Conservation (phyloP, 2,329 filamentous ascomycete genomes). For the Talaromyces verruculosus region DNA sequence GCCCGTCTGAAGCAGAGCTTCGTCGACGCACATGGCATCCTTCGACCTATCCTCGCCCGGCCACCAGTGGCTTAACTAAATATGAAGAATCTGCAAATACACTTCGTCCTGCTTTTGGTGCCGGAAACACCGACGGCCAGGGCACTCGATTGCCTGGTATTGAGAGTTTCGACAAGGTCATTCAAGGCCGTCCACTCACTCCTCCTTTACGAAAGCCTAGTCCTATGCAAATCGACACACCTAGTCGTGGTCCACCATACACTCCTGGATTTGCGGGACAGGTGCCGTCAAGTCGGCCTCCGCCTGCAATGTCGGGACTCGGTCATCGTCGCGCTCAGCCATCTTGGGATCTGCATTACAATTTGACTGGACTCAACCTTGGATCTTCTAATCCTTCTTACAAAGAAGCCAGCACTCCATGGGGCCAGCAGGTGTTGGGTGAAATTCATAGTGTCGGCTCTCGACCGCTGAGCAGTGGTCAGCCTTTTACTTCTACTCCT, state of each 20-base stretch:
- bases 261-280: conserved; percentile 38
- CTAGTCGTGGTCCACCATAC: conserved; percentile 43
- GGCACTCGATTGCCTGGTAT: conserved; percentile 79
- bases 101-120: conserved; percentile 56
- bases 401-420: conserved; percentile 39
- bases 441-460: conserved; percentile 43
- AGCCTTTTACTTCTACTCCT: conserved; percentile 4
- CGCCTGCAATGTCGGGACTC: conserved; percentile 44
- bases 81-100: conserved; percentile 67
- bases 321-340: conserved; percentile 48
- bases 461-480: conserved; percentile 29
- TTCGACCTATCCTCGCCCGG: conserved; percentile 60
- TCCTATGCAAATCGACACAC: conserved; percentile 73
- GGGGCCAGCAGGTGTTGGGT: conserved; percentile 47
- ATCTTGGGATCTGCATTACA: conserved; percentile 51
- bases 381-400: conserved; percentile 28
- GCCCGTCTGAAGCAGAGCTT: conserved; percentile 68
- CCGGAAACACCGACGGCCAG: conserved; percentile 55
- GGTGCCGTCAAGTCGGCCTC: conserved; percentile 36
- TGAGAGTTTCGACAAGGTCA: conserved; percentile 81
- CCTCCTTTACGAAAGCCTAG: conserved; percentile 66
- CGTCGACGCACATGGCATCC: conserved; percentile 89
- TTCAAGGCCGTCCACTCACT: conserved; percentile 61
- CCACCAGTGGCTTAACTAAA: conserved; percentile 72
- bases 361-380: conserved; percentile 46